Evolutionary conservation across 345 rosid genomes (phyloP).

Genomic region (Arabidopsis suecica): DNA sequence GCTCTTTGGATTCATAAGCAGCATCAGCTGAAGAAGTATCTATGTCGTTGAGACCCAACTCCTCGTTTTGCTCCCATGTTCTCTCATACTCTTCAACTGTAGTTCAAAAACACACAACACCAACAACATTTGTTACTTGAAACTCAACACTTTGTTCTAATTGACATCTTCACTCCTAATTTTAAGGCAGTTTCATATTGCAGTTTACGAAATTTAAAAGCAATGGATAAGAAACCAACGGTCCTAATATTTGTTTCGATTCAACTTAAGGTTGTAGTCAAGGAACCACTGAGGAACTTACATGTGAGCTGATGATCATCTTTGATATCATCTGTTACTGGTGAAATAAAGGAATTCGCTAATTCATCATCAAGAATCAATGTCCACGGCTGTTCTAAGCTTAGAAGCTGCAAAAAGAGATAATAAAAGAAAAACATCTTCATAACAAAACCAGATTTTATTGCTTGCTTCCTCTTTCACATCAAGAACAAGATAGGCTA

Average conservation of each 20-base stretch:
- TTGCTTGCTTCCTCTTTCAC: background rate
- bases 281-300: conserved; percentile 52
- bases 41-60: conserved; percentile 86
- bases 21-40: conserved; percentile 88
- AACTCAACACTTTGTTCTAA: background rate
- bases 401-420: conserved; percentile 59
- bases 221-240: background rate
- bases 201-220: background rate
- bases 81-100: conserved; percentile 86
- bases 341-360: conserved; percentile 87
- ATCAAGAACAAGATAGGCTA: conserved; percentile 19
- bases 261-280: background rate
- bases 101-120: background rate
- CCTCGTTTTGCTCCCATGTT: conserved; percentile 95
- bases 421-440: background rate
- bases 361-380: conserved; percentile 84
- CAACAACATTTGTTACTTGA: conserved; percentile 8
- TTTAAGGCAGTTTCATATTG: background rate
- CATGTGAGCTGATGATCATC: conserved; percentile 83
- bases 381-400: conserved; percentile 74
- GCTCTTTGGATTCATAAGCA: conserved; percentile 54
- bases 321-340: conserved; percentile 77
- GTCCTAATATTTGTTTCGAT: background rate
- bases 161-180: conserved; percentile 3
- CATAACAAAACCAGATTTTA: background rate